Percentiles rank a stretch among this genome's conserved stretches.
phyloP scores from a whole-genome alignment of 23 red algal genomes.

The Pyropia haitanensis region DNA sequence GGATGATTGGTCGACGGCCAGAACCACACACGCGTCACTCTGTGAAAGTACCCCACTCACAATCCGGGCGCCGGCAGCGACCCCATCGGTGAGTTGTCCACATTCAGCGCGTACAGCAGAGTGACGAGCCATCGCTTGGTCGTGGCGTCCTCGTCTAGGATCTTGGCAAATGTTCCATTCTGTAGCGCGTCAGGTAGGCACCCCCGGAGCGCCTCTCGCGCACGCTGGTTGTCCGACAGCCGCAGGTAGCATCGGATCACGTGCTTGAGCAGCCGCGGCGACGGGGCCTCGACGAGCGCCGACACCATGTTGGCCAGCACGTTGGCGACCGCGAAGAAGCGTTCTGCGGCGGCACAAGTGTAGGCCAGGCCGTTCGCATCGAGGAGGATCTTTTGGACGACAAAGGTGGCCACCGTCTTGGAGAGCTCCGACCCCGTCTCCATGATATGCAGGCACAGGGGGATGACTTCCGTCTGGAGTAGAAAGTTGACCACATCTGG shows the following conservation, averaged over 20 bases:
- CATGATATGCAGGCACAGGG: slow-evolving; percentile 94
- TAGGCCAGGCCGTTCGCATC: slow-evolving; percentile 93
- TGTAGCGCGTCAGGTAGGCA: slow-evolving; percentile 77
- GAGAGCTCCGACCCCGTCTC: slow-evolving; percentile 97
- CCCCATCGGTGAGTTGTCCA: no score
- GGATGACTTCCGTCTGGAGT: slow-evolving; percentile 94
- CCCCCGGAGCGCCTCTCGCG: slow-evolving; percentile 81
- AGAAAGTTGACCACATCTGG: slow-evolving; percentile 96
- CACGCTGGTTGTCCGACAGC: slow-evolving; percentile 83
- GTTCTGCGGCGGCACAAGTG: slow-evolving; percentile 88
- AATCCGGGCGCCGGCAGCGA: no score
- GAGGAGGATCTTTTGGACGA: slow-evolving; percentile 97
- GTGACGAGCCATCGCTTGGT: slow-evolving; percentile 87
- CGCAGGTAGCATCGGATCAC: slow-evolving; percentile 96
- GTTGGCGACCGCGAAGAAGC: slow-evolving; percentile 94
- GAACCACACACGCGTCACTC: no score
- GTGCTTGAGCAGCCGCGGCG: slow-evolving; percentile 85
- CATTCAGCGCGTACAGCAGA: slow-evolving; percentile 60
- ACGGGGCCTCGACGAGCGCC: slow-evolving; percentile 79
- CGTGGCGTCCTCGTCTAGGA: slow-evolving; percentile 74
- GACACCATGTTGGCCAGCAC: slow-evolving; percentile 90
- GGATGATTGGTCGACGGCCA: no score
- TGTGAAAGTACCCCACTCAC: no score
- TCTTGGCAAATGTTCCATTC: slow-evolving; percentile 71
- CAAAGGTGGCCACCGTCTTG: slow-evolving; percentile 99